Percentiles rank a stretch among this genome's conserved stretches.
Evolutionary conservation across 1,139 yeast species (phyloP).

Genomic region (Suhomyces chickasaworum): DNA sequence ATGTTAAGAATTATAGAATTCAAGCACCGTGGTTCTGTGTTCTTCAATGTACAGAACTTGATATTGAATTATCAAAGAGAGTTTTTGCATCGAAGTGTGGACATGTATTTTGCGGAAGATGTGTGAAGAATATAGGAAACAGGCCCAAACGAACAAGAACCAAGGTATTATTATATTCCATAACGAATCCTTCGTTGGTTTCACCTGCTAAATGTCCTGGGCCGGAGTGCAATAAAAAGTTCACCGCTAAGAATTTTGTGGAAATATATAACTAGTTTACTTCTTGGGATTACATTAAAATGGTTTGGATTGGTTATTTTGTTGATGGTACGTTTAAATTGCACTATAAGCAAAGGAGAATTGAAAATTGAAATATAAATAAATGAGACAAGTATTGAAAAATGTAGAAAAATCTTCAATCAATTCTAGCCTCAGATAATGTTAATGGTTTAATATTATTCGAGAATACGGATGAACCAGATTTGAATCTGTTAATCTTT

Average conservation of each 20-base stretch:
- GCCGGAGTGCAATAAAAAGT: constrained; percentile 37
- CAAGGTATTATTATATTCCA: constrained; percentile 23
- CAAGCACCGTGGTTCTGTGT: constrained; percentile 69
- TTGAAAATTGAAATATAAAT: constrained; percentile 7
- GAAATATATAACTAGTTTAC: constrained; percentile 32
- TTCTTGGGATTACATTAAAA: constrained; percentile 2
- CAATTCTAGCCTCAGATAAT: constrained; percentile 52
- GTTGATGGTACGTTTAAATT: constrained; percentile 1
- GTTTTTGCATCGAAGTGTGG: constrained; percentile 78
- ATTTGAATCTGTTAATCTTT: constrained; percentile 63
- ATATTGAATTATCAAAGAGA: constrained; percentile 63
- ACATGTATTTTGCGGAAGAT: constrained; percentile 84
- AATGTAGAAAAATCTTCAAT: constrained; percentile 23
- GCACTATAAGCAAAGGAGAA: constrained; percentile 5
- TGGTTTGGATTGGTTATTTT: constrained; percentile 5
- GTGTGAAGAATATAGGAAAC: constrained; percentile 62
- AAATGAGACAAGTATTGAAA: constrained; percentile 3
- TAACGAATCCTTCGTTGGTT: constrained; percentile 47
- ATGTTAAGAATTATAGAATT: constrained; percentile 35
- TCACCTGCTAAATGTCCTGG: constrained; percentile 55
- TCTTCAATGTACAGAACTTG: constrained; percentile 52
- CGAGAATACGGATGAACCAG: constrained; percentile 48
- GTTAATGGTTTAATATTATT: constrained; percentile 53
- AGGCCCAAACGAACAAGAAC: constrained; percentile 28
- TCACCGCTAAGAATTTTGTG: constrained; percentile 38